A percentile compares a stretch with the other conserved stretches of the same genome.
These are phyloP conservation scores for Fusarium euwallaceae DNA, from an alignment of 2,329 filamentous ascomycete species.

Conservation along the genomic window DNA sequence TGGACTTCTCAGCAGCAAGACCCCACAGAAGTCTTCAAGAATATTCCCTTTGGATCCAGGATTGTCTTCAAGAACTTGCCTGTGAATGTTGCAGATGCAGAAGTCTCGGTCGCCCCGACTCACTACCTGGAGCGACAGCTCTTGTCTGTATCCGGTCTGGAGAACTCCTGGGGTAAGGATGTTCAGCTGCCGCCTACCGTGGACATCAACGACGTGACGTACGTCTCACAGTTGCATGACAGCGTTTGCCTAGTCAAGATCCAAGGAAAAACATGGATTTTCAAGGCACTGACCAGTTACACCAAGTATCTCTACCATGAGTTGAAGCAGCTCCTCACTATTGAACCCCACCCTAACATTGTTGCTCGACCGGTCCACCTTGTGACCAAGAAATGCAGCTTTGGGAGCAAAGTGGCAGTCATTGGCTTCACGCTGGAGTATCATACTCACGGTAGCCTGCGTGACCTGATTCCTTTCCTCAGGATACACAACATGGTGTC, in stretches of 20 bases:
- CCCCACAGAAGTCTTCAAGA: conserved; percentile 55
- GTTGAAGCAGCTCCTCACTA: conserved; percentile 65
- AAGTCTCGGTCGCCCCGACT: conserved; percentile 62
- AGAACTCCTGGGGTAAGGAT: conserved; percentile 58
- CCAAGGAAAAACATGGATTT: conserved; percentile 59
- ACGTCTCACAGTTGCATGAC: conserved; percentile 69
- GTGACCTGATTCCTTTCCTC: conserved; percentile 66
- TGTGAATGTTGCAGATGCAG: conserved; percentile 60
- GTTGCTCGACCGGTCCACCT: conserved; percentile 66
- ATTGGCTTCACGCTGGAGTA: conserved; percentile 70
- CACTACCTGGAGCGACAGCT: conserved; percentile 68
- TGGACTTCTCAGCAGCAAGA: conserved; percentile 59
- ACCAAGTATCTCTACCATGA: conserved; percentile 74
- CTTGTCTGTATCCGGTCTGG: conserved; percentile 58
- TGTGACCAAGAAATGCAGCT: conserved; percentile 67
- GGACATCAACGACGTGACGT: conserved; percentile 63
- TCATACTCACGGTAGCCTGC: conserved; percentile 66
- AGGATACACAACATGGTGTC: conserved; percentile 60
- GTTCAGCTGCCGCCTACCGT: conserved; percentile 60
- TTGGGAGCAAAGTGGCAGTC: conserved; percentile 68
- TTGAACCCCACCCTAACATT: conserved; percentile 66
- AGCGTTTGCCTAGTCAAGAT: conserved; percentile 69
- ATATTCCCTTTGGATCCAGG: conserved; percentile 68
- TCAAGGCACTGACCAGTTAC: conserved; percentile 70
- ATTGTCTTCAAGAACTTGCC: conserved; percentile 67